phyloP scores from a whole-genome alignment of 768 basidiomycete genomes.

The Lyophyllum semitale region DNA sequence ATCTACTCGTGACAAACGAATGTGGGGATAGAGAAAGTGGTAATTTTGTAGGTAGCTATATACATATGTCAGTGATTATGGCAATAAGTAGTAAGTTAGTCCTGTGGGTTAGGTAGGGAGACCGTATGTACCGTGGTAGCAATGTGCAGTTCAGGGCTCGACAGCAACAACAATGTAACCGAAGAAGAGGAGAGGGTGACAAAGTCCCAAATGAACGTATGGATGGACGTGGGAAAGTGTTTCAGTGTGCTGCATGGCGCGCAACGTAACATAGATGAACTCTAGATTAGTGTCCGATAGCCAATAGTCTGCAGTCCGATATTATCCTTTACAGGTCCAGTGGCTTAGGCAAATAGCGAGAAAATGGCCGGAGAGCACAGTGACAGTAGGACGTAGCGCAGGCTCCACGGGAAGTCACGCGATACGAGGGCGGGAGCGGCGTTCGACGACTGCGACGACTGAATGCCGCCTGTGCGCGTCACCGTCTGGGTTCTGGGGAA shows the following conservation, averaged over 20 bases:
- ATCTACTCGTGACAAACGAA: conserved; percentile 4
- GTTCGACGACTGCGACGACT: conserved; percentile 4
- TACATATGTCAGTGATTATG: neutral
- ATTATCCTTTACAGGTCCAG: neutral
- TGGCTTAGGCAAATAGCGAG: conserved; percentile 2
- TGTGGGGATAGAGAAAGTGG: neutral
- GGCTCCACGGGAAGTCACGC: neutral
- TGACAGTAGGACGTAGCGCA: neutral
- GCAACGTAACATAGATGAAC: neutral
- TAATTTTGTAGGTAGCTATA: no score
- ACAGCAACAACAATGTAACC: no score
- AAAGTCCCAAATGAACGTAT: neutral
- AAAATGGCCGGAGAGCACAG: conserved; percentile 3
- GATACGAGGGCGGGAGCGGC: conserved; percentile 1
- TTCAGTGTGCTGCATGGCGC: neutral
- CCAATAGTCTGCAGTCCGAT: neutral
- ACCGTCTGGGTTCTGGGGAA: neutral
- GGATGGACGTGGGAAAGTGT: neutral
- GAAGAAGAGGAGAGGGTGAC: no score
- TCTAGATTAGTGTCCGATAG: neutral
- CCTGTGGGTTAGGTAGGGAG: neutral
- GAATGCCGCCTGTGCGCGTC: neutral
- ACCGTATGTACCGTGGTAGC: neutral
- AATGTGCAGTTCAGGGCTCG: no score
- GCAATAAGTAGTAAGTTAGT: neutral